Evolutionary conservation across 495 filamentous ascomycete genomes (phyloP).

Genomic region (Saxispiralis lemnorum): DNA sequence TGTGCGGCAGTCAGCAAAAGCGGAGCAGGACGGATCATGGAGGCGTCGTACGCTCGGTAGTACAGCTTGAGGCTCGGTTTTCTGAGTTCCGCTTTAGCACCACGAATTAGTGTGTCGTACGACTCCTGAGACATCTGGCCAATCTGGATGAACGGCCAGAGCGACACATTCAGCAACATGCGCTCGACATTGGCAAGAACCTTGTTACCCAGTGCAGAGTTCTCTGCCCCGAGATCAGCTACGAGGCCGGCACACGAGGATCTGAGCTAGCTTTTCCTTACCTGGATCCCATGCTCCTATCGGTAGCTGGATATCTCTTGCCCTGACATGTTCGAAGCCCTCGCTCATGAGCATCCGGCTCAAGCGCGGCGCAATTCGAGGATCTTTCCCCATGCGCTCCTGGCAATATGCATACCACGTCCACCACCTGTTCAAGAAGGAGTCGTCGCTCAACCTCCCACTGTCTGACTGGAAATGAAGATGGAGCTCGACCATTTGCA

Average conservation of each 20-base stretch:
- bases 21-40: too few relatives aligned
- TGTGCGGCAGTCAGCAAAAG: too few relatives aligned
- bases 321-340: slow-evolving; percentile 8
- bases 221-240: neutral
- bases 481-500: slow-evolving; percentile 81
- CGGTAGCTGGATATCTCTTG: slow-evolving; percentile 1
- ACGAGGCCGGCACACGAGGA: neutral
- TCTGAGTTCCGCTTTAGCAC: slow-evolving; percentile 3
- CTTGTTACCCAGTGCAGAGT: neutral
- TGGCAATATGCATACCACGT: slow-evolving; percentile 17
- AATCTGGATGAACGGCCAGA: slow-evolving; percentile 6
- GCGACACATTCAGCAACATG: neutral
- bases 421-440: slow-evolving; percentile 18
- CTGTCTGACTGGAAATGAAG: slow-evolving; percentile 82
- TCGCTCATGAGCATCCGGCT: slow-evolving; percentile 4
- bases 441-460: slow-evolving; percentile 47
- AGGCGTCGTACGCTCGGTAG: slow-evolving; percentile 2
- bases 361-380: slow-evolving; percentile 18
- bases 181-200: slow-evolving; percentile 1
- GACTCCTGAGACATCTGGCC: neutral
- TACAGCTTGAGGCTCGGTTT: slow-evolving; percentile 9
- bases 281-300: slow-evolving; percentile 16
- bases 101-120: slow-evolving; percentile 3
- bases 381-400: slow-evolving; percentile 16
- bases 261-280: slow-evolving; percentile 1